Evolutionary conservation across 2,329 filamentous ascomycete species (phyloP).

Genomic region (Plectosphaerella plurivora): DNA sequence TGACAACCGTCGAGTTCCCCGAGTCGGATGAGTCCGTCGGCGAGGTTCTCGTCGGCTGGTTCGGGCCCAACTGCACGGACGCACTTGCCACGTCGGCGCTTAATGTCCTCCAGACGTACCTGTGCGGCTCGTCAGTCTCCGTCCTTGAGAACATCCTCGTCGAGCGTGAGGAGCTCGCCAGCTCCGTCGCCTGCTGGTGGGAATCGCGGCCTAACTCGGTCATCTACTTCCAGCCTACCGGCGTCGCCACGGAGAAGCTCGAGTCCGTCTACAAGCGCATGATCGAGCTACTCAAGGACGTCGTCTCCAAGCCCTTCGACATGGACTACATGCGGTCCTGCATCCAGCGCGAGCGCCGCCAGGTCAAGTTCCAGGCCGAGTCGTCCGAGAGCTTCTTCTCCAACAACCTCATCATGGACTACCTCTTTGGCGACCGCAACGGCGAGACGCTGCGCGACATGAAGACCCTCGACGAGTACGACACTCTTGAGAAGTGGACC

Average conservation of each 20-base stretch:
- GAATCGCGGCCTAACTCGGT: conserved; percentile 77
- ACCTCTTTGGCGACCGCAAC: conserved; percentile 82
- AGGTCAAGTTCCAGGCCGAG: conserved; percentile 80
- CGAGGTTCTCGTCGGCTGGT: conserved; percentile 79
- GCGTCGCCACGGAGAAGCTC: conserved; percentile 83
- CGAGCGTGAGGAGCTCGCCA: conserved; percentile 87
- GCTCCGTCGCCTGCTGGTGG: conserved; percentile 74
- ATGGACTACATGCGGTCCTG: conserved; percentile 89
- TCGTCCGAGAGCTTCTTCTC: conserved; percentile 77
- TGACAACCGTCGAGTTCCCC: conserved; percentile 84
- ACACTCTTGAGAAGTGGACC: conserved; percentile 71
- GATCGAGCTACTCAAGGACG: conserved; percentile 76
- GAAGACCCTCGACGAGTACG: conserved; percentile 53
- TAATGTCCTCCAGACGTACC: conserved; percentile 76
- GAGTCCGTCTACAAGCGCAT: conserved; percentile 80
- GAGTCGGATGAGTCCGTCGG: conserved; percentile 95
- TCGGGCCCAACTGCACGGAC: conserved; percentile 80
- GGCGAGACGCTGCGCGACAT: conserved; percentile 69
- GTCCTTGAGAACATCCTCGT: conserved; percentile 89
- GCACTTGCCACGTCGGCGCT: conserved; percentile 65
- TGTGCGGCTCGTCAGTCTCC: conserved; percentile 89
- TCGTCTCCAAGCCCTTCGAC: conserved; percentile 75
- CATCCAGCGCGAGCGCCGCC: conserved; percentile 73
- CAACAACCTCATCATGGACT: conserved; percentile 83
- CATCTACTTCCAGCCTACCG: conserved; percentile 80